These are phyloP conservation scores for Taxillus chinensis DNA, from an alignment of 164 flowering plant species.

Conservation along the genomic window DNA sequence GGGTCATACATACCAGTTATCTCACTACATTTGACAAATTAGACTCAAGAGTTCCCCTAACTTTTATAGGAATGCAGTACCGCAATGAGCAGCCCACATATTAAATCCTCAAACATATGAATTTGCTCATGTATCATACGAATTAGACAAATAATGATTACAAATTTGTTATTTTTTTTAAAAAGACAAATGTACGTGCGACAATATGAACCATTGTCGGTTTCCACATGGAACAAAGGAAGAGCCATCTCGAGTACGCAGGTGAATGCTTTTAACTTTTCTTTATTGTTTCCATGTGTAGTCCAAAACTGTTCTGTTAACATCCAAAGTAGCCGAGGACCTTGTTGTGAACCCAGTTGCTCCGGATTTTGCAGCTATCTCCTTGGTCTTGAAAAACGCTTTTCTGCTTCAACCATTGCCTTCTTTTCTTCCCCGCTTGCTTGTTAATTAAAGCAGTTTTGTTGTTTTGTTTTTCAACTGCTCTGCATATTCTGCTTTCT, in stretches of 20 bases:
- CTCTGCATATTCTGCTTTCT: slow-evolving; percentile 44
- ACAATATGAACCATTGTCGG: too few species aligned
- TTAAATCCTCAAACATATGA: too few species aligned
- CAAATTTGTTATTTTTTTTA: too few species aligned
- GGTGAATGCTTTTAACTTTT: neutral
- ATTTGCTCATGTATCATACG: too few species aligned
- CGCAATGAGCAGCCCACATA: too few species aligned
- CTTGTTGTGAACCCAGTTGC: slow-evolving; percentile 39
- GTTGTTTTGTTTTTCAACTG: slow-evolving; percentile 31
- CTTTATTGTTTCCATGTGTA: neutral
- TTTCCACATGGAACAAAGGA: neutral
- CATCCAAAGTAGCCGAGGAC: slow-evolving; percentile 28
- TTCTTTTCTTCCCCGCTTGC: slow-evolving; percentile 41
- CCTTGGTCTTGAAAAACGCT: slow-evolving; percentile 33
- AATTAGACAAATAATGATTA: too few species aligned
- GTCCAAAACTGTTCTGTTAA: neutral
- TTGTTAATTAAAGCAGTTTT: slow-evolving; percentile 36
- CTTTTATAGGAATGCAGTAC: too few species aligned
- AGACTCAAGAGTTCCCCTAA: too few species aligned
- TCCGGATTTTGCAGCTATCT: slow-evolving; percentile 34
- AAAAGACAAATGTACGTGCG: too few species aligned
- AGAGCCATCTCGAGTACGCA: neutral
- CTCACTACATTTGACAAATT: too few species aligned
- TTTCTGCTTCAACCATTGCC: slow-evolving; percentile 38
- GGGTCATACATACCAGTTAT: too few species aligned